Conservation (phyloP, 257 asterid species). For the Coffea canephora region DNA sequence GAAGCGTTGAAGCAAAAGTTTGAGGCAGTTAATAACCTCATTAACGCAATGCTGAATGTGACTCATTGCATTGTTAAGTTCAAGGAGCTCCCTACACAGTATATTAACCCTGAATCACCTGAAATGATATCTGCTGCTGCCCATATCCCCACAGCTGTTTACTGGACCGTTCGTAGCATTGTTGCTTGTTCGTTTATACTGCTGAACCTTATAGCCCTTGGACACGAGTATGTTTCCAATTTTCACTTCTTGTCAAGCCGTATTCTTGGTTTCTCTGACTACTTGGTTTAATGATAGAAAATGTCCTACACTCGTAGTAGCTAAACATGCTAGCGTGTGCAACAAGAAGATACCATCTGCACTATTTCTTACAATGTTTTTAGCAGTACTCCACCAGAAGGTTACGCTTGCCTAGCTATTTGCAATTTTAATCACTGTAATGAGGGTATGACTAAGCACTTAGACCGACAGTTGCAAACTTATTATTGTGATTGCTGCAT, state of each 20-base stretch:
- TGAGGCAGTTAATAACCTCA: slow-evolving; percentile 23
- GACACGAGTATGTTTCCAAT: slow-evolving; percentile 58
- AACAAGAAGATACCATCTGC: background rate
- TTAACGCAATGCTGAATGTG: slow-evolving; percentile 32
- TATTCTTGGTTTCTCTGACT: background rate
- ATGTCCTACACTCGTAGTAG: background rate
- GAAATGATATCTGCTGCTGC: slow-evolving; percentile 26
- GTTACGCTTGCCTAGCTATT: background rate
- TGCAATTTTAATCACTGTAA: background rate
- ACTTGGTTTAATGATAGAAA: background rate
- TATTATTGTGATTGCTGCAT: background rate
- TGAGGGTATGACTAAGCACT: background rate
- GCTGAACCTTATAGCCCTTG: slow-evolving; percentile 61
- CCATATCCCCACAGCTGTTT: slow-evolving; percentile 45
- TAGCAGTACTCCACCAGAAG: background rate
- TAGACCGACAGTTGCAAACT: background rate
- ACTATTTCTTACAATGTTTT: background rate
- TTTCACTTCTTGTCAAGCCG: background rate
- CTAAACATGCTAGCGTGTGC: background rate
- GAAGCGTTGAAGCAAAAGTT: slow-evolving; percentile 31
- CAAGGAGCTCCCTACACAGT: slow-evolving; percentile 31
- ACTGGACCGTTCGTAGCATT: slow-evolving; percentile 66
- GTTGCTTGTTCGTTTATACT: slow-evolving; percentile 57
- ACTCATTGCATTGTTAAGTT: slow-evolving; percentile 32
- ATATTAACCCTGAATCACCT: slow-evolving; percentile 21